Evolutionary conservation across 306 rosid genomes (phyloP).

Genomic region (Heteromeles arbutifolia): DNA sequence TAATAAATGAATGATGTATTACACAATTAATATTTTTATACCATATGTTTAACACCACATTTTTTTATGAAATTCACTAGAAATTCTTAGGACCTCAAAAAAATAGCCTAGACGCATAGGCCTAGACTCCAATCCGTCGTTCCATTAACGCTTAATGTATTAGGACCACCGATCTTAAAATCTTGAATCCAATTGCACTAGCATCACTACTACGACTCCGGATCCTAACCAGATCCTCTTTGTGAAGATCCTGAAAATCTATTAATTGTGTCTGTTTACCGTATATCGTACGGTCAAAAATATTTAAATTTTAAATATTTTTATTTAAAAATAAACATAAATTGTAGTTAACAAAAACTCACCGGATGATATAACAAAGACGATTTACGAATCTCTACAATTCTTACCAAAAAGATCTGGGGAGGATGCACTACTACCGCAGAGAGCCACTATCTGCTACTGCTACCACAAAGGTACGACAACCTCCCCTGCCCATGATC

Average conservation of each 20-base stretch:
- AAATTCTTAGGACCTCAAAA: too few species aligned
- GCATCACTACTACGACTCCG: neutral
- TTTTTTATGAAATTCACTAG: too few species aligned
- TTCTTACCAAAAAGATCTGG: too few species aligned
- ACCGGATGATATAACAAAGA: accelerated
- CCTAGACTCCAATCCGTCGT: too few species aligned
- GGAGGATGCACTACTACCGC: neutral
- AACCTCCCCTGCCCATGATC: neutral
- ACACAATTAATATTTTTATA: too few species aligned
- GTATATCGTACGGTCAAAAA: accelerated
- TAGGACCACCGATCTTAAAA: too few species aligned
- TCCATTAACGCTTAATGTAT: too few species aligned
- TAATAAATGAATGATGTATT: too few species aligned
- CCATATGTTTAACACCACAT: too few species aligned
- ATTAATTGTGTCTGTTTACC: accelerated
- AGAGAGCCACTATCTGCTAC: neutral
- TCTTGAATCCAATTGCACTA: neutral
- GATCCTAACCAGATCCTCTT: accelerated
- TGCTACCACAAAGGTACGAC: neutral
- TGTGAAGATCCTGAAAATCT: accelerated
- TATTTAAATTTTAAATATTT: too few species aligned
- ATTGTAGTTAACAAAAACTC: accelerated
- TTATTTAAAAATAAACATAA: too few species aligned
- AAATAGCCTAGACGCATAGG: too few species aligned
- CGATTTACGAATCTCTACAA: accelerated